Percentiles rank a stretch among this genome's conserved stretches.
These are phyloP conservation scores for Pseudodiploospora longispora DNA, from an alignment of 2,329 filamentous ascomycete genomes.

Conservation along the genomic window DNA sequence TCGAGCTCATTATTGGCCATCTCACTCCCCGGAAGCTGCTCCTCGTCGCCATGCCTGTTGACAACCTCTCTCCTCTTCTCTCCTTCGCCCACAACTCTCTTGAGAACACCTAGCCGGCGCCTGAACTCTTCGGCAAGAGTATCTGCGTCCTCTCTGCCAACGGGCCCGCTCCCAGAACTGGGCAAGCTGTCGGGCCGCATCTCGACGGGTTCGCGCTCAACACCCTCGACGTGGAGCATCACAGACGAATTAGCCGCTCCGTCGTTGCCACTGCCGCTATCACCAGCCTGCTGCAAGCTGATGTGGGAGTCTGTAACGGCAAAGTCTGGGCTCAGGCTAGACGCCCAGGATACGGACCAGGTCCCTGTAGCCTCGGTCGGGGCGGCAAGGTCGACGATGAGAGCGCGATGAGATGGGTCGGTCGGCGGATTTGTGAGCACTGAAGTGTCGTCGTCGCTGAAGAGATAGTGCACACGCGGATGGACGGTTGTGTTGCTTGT, in stretches of 20 bases:
- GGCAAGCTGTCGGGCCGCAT: conserved; percentile 17
- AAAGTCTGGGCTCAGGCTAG: conserved; percentile 69
- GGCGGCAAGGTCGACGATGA: conserved; percentile 48
- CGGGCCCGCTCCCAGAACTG: conserved; percentile 22
- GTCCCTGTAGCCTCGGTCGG: conserved; percentile 14
- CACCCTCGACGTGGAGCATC: conserved; percentile 29
- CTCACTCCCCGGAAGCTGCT: conserved; percentile 1
- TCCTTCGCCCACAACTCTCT: conserved; percentile 45
- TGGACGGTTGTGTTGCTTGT: conserved; percentile 70
- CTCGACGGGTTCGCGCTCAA: conserved; percentile 28
- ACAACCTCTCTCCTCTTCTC: conserved; percentile 31
- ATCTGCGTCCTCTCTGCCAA: conserved; percentile 39
- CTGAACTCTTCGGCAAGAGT: conserved; percentile 49
- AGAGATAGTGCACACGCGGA: conserved; percentile 84
- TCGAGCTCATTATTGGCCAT: too few relatives aligned
- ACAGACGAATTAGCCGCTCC: conserved; percentile 9
- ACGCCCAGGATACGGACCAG: conserved; percentile 56
- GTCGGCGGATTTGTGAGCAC: conserved; percentile 51
- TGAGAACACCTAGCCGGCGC: conserved; percentile 46
- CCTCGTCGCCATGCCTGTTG: conserved; percentile 1
- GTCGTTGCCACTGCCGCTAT: conserved; percentile 20
- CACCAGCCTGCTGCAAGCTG: conserved; percentile 28
- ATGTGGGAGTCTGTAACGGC: conserved; percentile 43
- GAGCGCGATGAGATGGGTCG: conserved; percentile 33
- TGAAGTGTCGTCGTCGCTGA: conserved; percentile 82